Conservation (phyloP, 495 filamentous ascomycete genomes). For the Tuber borchii region DNA sequence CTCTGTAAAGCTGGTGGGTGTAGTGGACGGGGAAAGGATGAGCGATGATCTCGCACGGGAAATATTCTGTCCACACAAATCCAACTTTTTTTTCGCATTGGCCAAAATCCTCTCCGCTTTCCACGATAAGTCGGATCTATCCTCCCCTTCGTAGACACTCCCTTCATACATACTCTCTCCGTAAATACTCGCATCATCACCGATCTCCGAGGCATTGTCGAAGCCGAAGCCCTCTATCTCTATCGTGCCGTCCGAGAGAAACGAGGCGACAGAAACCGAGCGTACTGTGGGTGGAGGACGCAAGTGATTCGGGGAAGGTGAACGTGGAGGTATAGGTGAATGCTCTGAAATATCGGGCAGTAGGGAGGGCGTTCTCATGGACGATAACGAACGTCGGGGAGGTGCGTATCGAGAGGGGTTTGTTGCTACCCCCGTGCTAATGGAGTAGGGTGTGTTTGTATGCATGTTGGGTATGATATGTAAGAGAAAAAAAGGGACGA, state of each 20-base stretch:
- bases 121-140: constrained; percentile 30
- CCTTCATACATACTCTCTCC: constrained; percentile 39
- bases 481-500: background rate
- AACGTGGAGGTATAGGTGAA: constrained; percentile 31
- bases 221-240: constrained; percentile 42
- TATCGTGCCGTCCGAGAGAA: constrained; percentile 40
- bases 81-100: constrained; percentile 41
- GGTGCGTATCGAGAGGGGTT: constrained; percentile 20
- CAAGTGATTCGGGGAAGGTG: constrained; percentile 16
- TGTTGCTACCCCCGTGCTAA: background rate
- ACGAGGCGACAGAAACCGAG: constrained; percentile 38
- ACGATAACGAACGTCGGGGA: constrained; percentile 31
- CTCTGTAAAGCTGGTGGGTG: constrained; percentile 36
- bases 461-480: background rate
- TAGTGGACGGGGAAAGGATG: constrained; percentile 34
- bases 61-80: constrained; percentile 41
- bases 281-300: constrained; percentile 21
- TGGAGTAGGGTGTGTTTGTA: background rate
- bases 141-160: constrained; percentile 37
- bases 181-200: constrained; percentile 33
- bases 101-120: constrained; percentile 39
- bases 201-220: constrained; percentile 36
- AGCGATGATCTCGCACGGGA: constrained; percentile 37
- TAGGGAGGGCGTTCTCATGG: constrained; percentile 23
- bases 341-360: constrained; percentile 41